Evolutionary conservation across 2,329 filamentous ascomycete genomes (phyloP).

Genomic region (Aspergillus luchuensis): DNA sequence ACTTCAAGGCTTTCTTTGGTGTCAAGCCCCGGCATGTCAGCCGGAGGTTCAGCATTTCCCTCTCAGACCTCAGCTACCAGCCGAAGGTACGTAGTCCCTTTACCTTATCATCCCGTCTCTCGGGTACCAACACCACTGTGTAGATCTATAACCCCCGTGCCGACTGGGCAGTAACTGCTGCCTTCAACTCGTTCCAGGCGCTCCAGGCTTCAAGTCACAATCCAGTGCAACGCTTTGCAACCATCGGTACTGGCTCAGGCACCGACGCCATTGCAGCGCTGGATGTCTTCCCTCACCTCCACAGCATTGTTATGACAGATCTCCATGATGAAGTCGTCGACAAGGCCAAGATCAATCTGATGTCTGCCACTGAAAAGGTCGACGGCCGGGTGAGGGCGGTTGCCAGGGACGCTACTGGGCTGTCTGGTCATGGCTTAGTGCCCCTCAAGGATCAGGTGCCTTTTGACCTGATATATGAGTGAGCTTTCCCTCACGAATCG

Average conservation of each 20-base stretch:
- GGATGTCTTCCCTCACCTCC: background rate
- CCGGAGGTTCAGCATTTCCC: background rate
- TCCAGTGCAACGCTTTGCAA: background rate
- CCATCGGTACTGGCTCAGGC: slow-evolving; percentile 1
- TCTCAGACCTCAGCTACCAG: background rate
- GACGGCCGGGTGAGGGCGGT: background rate
- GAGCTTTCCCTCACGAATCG: background rate
- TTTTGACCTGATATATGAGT: slow-evolving; percentile 1
- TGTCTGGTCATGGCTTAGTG: background rate
- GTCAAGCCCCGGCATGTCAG: background rate
- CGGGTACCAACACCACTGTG: background rate
- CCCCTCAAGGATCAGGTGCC: background rate
- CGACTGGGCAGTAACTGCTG: slow-evolving; percentile 3
- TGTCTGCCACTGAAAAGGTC: background rate
- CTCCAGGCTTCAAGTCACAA: background rate
- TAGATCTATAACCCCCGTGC: background rate
- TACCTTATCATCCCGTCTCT: background rate
- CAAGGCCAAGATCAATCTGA: background rate
- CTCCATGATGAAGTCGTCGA: background rate
- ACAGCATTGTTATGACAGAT: background rate
- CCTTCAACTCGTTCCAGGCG: background rate
- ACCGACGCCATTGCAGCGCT: background rate
- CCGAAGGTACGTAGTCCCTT: background rate
- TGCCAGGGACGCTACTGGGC: background rate
- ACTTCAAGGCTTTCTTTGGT: background rate